These are phyloP conservation scores for Fagus sylvatica DNA, from an alignment of 306 rosid species.

Conservation along the genomic window DNA sequence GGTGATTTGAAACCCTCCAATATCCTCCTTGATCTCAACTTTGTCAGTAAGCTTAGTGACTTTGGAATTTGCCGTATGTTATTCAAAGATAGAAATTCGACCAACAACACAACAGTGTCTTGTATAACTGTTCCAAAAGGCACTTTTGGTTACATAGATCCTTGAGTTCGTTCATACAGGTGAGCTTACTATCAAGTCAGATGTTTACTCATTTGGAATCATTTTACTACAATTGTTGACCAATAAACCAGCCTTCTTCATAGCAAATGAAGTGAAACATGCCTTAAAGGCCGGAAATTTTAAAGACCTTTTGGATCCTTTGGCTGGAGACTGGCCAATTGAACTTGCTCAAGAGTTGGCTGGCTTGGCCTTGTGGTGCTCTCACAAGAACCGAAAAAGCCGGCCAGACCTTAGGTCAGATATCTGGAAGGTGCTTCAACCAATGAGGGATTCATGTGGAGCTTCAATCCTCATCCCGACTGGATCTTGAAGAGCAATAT, in stretches of 20 bases:
- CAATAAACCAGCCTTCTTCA: constrained; percentile 9
- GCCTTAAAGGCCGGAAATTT: constrained; percentile 38
- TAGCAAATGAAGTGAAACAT: constrained; percentile 32
- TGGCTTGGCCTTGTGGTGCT: constrained; percentile 45
- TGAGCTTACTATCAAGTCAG: constrained; percentile 49
- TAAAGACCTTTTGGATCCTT: constrained; percentile 43
- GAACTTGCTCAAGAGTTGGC: constrained; percentile 46
- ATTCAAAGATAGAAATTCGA: constrained; percentile 23
- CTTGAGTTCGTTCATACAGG: constrained; percentile 44
- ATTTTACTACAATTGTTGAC: constrained; percentile 44
- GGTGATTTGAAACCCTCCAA: constrained; percentile 60
- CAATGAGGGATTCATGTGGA: constrained; percentile 36
- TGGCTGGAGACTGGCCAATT: constrained; percentile 56
- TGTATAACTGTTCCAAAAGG: constrained; percentile 48
- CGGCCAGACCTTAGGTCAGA: constrained; percentile 46
- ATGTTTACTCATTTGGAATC: constrained; percentile 55
- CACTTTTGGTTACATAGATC: constrained; percentile 47
- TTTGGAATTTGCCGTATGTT: constrained; percentile 53
- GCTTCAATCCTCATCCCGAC: background rate
- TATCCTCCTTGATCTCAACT: constrained; percentile 44
- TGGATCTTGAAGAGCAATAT: too few species aligned
- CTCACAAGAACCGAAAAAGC: constrained; percentile 32
- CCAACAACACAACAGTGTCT: constrained; percentile 28
- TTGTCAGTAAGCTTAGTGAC: constrained; percentile 52
- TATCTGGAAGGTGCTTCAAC: constrained; percentile 50